Evolutionary conservation across 805 yeast genomes (phyloP).

Genomic region (Cyberlindnera galapagoensis): DNA sequence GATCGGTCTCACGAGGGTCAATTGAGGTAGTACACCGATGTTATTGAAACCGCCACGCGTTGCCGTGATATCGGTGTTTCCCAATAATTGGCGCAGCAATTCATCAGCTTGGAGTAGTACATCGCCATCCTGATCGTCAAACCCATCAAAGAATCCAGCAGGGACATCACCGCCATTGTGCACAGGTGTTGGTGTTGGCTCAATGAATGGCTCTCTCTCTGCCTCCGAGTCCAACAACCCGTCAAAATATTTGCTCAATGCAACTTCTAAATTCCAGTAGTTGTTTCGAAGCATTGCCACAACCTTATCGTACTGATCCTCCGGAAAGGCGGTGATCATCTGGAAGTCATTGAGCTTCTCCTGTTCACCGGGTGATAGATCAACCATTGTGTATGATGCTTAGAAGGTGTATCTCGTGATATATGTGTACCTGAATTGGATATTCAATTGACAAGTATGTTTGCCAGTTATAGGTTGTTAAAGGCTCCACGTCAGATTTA

Average conservation of each 20-base stretch:
- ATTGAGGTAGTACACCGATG: slow-evolving; percentile 22
- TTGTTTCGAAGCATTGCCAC: slow-evolving; percentile 41
- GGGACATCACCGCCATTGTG: too few species aligned
- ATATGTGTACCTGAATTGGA: too few species aligned
- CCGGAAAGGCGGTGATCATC: slow-evolving; percentile 43
- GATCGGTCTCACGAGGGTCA: slow-evolving; percentile 29
- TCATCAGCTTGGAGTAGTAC: neutral
- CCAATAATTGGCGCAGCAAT: slow-evolving; percentile 1
- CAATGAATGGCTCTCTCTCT: slow-evolving; percentile 2
- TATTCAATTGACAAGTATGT: too few species aligned
- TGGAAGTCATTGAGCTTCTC: slow-evolving; percentile 41
- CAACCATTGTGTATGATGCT: slow-evolving; percentile 9
- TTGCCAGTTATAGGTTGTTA: too few species aligned
- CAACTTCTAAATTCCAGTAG: slow-evolving; percentile 56
- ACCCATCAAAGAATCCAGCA: too few species aligned
- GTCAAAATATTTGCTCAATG: slow-evolving; percentile 58
- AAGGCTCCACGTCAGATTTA: too few species aligned
- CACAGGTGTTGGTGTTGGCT: too few species aligned
- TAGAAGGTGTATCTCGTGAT: too few species aligned
- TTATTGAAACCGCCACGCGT: too few species aligned
- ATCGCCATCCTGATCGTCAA: neutral
- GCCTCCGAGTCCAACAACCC: slow-evolving; percentile 34
- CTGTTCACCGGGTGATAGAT: slow-evolving; percentile 35
- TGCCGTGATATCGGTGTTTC: neutral
- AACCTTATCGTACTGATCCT: slow-evolving; percentile 40